These are phyloP conservation scores for Stentor roeselii DNA, from an alignment of 73 alveolate species.

Conservation along the genomic window DNA sequence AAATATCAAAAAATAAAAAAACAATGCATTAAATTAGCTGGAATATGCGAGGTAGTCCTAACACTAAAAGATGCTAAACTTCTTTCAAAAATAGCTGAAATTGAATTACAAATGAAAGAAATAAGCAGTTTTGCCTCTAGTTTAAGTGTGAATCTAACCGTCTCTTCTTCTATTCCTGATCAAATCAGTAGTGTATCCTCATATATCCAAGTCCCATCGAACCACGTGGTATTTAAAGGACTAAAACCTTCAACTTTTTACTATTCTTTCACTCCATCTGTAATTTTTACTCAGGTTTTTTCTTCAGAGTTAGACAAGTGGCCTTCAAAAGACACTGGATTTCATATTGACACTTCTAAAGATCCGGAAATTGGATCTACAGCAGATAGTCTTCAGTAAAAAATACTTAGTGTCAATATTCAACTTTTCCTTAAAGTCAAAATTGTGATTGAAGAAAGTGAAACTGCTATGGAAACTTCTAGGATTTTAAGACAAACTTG, in stretches of 20 bases:
- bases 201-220: not conserved
- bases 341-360: not conserved
- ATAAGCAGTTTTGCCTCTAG: not conserved
- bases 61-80: not conserved
- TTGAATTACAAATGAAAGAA: not conserved
- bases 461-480: not conserved
- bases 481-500: not conserved
- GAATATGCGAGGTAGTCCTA: not conserved
- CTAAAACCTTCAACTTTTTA: not conserved
- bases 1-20: too few relatives aligned
- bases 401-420: not conserved
- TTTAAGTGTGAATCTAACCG: not conserved
- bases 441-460: not conserved
- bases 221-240: not conserved
- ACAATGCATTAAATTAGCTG: not conserved
- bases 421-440: not conserved
- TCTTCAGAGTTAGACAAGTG: not conserved
- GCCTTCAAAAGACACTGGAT: slow-evolving; percentile 11
- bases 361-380: not conserved
- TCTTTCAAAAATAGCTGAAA: not conserved
- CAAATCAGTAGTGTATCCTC: not conserved
- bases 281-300: not conserved
- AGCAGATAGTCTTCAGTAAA: not conserved
- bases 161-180: not conserved
- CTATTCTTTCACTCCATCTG: not conserved